Percentiles rank a stretch among this genome's conserved stretches.
Evolutionary conservation across 371 early-diverging fungal genomes (phyloP).

Genomic region (Mortierella sp.): DNA sequence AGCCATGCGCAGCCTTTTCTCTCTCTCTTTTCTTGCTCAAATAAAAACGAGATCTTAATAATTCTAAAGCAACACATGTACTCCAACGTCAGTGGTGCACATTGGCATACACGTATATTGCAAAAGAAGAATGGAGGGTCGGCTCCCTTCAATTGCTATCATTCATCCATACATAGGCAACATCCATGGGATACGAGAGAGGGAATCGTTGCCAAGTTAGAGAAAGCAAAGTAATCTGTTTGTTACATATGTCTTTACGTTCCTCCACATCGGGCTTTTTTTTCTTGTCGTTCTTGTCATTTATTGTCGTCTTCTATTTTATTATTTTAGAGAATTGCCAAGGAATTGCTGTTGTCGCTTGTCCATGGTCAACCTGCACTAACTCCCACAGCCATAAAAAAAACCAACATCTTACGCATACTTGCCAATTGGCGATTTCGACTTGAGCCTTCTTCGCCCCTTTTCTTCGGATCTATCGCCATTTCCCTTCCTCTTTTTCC

Average conservation of each 20-base stretch:
- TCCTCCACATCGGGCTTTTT: neutral
- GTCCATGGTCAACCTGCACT: neutral
- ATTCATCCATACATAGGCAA: too few species aligned
- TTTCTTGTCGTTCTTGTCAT: neutral
- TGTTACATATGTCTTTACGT: neutral
- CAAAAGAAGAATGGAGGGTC: too few species aligned
- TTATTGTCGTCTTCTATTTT: neutral
- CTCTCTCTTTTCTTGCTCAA: neutral
- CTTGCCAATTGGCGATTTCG: neutral
- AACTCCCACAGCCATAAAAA: neutral
- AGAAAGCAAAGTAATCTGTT: too few species aligned
- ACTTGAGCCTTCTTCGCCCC: neutral
- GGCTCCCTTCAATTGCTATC: too few species aligned
- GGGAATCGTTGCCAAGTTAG: too few species aligned
- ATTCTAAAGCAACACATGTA: too few species aligned
- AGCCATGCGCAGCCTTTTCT: slow-evolving; percentile 6
- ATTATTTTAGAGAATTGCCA: neutral
- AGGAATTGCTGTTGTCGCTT: neutral
- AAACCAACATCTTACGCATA: neutral
- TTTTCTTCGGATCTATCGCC: neutral
- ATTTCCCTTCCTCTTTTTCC: neutral
- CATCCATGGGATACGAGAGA: too few species aligned
- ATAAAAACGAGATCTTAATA: neutral
- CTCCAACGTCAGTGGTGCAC: too few species aligned
- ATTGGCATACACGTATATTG: too few species aligned